Evolutionary conservation across 2,329 filamentous ascomycete species (phyloP), one percentile per base, ranked within the genome.

Genomic region (Fusarium circinatum): DNA sequence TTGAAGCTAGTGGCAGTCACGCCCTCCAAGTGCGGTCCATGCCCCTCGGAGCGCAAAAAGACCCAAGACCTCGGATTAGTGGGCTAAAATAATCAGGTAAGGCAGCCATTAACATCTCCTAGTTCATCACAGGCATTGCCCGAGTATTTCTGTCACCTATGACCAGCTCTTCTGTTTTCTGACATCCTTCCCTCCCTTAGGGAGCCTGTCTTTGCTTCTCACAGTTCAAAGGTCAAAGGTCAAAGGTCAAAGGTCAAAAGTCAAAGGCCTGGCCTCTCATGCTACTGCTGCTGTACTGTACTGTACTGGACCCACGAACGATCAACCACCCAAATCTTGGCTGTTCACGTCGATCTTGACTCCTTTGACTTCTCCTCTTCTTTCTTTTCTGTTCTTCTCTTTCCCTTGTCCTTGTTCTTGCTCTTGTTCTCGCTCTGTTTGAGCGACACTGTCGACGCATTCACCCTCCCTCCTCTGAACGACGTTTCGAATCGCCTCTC

Each of bases 281-380:
- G 30, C 48, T 34, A 26, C 30, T 51, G 17, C 30, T 51, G 17
- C 30, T 51, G 44, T 47, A 14, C 30, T 49, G 28, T 34, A 18
- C 30, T 54, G 24, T 30, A 32, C 39, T 71, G 70, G 73, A 75
- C 73, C 73, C 72, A 75, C 72, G 72, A 75, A 75, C 72, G 68
- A 75, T 68, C 62, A 75, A 70, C 70, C 63, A 58, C 57, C 59
- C 63, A 57, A 60, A 51, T 60, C 73, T 75, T 59, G 71, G 58
- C 64, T 57, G 62, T 66, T 71, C 62, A 70, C 74, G 74, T 75
- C 63, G 73, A 75, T 75, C 73, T 75, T 71, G 65, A 68, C 66
- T 67, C 58, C 64, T 67, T 61, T 68, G 63, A 62, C 75, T 71
- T 65, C 68, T 65, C 71, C 65, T 71, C 64, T 54, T 65, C 56